Base-by-base conservation (phyloP, 1,284 basidiomycete species). In the Pholiota adiposa region DNA sequence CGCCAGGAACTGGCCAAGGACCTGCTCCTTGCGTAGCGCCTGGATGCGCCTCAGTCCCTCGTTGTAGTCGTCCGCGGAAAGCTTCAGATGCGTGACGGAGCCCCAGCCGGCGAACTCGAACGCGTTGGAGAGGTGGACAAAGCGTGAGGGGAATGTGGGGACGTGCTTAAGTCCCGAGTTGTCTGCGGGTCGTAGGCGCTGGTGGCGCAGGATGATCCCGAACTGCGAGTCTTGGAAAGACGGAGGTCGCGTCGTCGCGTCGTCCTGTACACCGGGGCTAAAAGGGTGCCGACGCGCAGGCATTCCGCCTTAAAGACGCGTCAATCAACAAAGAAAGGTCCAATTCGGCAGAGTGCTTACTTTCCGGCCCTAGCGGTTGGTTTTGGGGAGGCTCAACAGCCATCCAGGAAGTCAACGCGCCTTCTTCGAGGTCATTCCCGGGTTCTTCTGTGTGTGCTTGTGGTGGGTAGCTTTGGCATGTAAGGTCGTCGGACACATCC, bases 51-150 rank as follows among this genome's bases (percentile, higher is more conserved):
- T 65, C 7, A 76, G 72, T 2, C 80, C 82, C 11, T 70, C 69
- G 18, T 74, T 70, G 21, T 70, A 64, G 38, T 78, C 77, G 11
- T 79, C 74, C 1, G 64, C 53, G 0, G 74, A 72, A 6, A 89
- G 75, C 23, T 75, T 74, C 0, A 87, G 61, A 54, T 75, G 75
- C 9, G 74, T 71, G 4, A 82, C 68, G 2, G 81, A 79, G 1
- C 88, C 88, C 88, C 87, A 89, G 1, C 87, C 86, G 2, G 87
- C 81, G 63, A 89, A 89, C 63, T 88, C 85, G 61, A 86, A 87
- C 40, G 83, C 78, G 65, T 87, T 83, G 7, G 82, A 73, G n/a
- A 88, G 78, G 67, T 89, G 85, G 46, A 84, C 68, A 65, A 87
- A 88, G 27, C 85, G 82, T 4, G 87, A 88, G 9, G 84, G 84